Conservation (phyloP, 2,329 filamentous ascomycete species). For the Hypocreales sp. region DNA sequence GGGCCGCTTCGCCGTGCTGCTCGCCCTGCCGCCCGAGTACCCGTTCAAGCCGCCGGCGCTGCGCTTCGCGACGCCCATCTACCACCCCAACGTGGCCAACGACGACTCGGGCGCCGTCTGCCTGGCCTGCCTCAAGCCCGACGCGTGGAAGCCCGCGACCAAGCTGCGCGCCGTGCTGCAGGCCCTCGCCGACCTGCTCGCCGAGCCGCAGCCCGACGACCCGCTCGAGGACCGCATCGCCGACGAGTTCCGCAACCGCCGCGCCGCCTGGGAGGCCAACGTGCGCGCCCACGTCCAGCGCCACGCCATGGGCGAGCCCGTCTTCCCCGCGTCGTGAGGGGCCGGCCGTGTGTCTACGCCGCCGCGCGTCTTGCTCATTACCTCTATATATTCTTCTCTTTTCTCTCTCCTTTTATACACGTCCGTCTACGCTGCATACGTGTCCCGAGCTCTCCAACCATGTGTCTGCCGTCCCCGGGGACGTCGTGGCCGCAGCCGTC, state of each 20-base stretch:
- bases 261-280: conserved; percentile 55
- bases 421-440: too few species aligned
- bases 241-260: conserved; percentile 62
- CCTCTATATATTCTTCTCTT: too few species aligned
- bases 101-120: conserved; percentile 77
- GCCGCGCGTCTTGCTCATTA: too few species aligned
- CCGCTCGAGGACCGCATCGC: conserved; percentile 78
- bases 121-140: conserved; percentile 64
- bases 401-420: too few species aligned
- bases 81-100: conserved; percentile 90
- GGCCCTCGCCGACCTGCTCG: conserved; percentile 57
- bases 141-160: conserved; percentile 84
- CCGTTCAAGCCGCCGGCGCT: conserved; percentile 78
- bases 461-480: too few species aligned
- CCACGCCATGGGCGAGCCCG: conserved; percentile 41
- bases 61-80: conserved; percentile 77
- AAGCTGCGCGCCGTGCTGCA: conserved; percentile 62
- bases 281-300: conserved; percentile 59
- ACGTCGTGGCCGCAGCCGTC: too few species aligned
- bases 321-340: conserved; percentile 13
- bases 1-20: conserved; percentile 57
- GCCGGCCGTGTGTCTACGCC: too few species aligned
- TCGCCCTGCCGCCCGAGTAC: conserved; percentile 65
- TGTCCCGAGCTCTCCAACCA: too few species aligned
- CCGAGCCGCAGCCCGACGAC: conserved; percentile 77